These are phyloP conservation scores for Thraustochytrium aureum DNA, from an alignment of 352 stramenopile species.

Conservation along the genomic window DNA sequence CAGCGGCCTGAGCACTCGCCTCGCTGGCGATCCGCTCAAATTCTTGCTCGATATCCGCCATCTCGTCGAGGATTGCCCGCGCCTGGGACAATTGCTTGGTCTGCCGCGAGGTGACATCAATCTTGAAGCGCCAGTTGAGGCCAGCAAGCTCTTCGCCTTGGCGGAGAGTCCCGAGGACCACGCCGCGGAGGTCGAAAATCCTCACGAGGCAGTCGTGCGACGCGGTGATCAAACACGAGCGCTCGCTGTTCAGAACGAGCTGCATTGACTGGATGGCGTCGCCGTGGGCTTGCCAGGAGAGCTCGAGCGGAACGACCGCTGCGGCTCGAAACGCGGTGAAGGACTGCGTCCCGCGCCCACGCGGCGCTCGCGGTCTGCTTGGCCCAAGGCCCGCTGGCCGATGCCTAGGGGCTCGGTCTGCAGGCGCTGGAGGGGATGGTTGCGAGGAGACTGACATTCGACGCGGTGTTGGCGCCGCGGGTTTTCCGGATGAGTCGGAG, in stretches of 20 bases:
- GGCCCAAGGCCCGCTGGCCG: too few relatives aligned
- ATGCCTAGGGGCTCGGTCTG: too few relatives aligned
- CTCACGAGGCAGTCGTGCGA: slow-evolving; percentile 74
- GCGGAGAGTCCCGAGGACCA: slow-evolving; percentile 71
- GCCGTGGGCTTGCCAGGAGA: slow-evolving; percentile 70
- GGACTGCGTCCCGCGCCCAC: background rate
- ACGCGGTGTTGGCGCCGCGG: too few relatives aligned
- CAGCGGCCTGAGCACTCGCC: background rate
- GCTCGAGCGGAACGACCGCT: slow-evolving; percentile 55
- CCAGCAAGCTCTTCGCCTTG: slow-evolving; percentile 66
- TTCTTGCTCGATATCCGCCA: slow-evolving; percentile 19
- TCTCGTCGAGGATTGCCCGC: background rate
- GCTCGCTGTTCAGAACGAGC: slow-evolving; percentile 64
- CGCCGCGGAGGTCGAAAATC: slow-evolving; percentile 67
- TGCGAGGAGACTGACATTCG: too few relatives aligned
- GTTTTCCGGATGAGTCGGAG: background rate
- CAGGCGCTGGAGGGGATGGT: too few relatives aligned
- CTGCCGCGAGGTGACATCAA: slow-evolving; percentile 60
- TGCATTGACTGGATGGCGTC: slow-evolving; percentile 75
- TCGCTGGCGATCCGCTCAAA: background rate
- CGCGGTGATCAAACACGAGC: slow-evolving; percentile 69
- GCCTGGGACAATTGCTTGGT: background rate
- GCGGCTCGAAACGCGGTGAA: slow-evolving; percentile 64
- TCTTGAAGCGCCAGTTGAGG: slow-evolving; percentile 67
- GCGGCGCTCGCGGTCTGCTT: too few relatives aligned